Percentiles rank a stretch among this genome's conserved stretches.
These are phyloP conservation scores for Teunomyces cretensis DNA, from an alignment of 805 yeast genomes.

Conservation along the genomic window DNA sequence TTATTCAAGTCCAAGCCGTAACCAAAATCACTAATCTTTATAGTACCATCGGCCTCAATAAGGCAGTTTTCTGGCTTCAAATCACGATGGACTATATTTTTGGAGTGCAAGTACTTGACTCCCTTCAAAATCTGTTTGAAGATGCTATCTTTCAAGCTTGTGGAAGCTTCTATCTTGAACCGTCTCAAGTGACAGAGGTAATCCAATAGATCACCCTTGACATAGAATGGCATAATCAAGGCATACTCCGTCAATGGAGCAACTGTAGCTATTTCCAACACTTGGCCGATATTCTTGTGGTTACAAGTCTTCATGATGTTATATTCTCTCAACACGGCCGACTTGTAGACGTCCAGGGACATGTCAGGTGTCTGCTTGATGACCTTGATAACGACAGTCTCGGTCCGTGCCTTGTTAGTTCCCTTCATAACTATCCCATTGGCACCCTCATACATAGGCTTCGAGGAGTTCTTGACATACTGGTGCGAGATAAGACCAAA, in stretches of 20 bases:
- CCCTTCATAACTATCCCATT: constrained; percentile 40
- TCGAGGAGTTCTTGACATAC: constrained; percentile 24
- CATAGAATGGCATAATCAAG: constrained; percentile 42
- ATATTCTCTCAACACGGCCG: constrained; percentile 32
- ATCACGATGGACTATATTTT: constrained; percentile 49
- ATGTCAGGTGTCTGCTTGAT: constrained; percentile 21
- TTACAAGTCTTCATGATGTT: constrained; percentile 25
- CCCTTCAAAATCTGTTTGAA: constrained; percentile 48
- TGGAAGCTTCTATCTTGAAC: constrained; percentile 26
- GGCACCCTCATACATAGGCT: constrained; percentile 43
- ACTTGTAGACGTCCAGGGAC: background rate
- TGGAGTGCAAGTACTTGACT: constrained; percentile 44
- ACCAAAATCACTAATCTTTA: constrained; percentile 53
- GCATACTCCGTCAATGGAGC: constrained; percentile 21
- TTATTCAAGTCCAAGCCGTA: constrained; percentile 31
- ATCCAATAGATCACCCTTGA: constrained; percentile 49
- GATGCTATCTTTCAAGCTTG: constrained; percentile 42
- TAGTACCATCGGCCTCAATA: constrained; percentile 43
- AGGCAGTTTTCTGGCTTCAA: constrained; percentile 56
- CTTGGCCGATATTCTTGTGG: constrained; percentile 28
- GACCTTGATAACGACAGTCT: constrained; percentile 29
- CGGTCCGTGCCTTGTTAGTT: constrained; percentile 17
- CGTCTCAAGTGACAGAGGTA: constrained; percentile 41
- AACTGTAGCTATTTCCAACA: constrained; percentile 24
- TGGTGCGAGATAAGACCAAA: constrained; percentile 9